Evolutionary conservation across 257 asterid genomes (phyloP).

Genomic region (Phtheirospermum japonicum): DNA sequence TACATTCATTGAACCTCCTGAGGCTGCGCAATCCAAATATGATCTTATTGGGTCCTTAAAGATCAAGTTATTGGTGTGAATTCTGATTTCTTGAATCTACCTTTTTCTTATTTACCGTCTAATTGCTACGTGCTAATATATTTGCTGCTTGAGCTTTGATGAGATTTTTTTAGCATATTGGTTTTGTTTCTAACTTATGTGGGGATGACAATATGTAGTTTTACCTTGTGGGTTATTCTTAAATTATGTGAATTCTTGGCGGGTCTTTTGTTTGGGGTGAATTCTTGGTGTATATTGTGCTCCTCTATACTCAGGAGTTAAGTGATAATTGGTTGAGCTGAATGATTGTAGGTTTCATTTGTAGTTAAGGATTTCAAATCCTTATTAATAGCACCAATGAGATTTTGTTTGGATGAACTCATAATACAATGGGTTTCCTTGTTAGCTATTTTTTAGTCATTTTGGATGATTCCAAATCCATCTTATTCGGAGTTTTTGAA

Average conservation of each 20-base stretch:
- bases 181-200: background rate
- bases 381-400: too few relatives aligned
- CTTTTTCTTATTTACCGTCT: background rate
- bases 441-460: too few relatives aligned
- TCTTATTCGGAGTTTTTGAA: too few relatives aligned
- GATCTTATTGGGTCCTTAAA: constrained; percentile 47
- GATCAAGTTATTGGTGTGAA: constrained; percentile 66
- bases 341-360: background rate
- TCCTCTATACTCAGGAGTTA: background rate
- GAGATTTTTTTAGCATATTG: background rate
- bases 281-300: background rate
- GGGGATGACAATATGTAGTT: background rate
- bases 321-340: too few relatives aligned
- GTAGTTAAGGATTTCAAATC: background rate
- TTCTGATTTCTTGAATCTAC: background rate
- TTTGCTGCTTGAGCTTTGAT: constrained; percentile 5
- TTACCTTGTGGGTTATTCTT: too few relatives aligned
- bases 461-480: too few relatives aligned
- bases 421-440: too few relatives aligned
- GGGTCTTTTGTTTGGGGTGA: too few relatives aligned
- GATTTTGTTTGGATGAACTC: too few relatives aligned
- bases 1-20: constrained; percentile 35
- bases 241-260: background rate
- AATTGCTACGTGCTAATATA: background rate
- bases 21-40: constrained; percentile 31